phyloP scores from a whole-genome alignment of 345 rosid genomes.

The Eutrema heterophyllum region DNA sequence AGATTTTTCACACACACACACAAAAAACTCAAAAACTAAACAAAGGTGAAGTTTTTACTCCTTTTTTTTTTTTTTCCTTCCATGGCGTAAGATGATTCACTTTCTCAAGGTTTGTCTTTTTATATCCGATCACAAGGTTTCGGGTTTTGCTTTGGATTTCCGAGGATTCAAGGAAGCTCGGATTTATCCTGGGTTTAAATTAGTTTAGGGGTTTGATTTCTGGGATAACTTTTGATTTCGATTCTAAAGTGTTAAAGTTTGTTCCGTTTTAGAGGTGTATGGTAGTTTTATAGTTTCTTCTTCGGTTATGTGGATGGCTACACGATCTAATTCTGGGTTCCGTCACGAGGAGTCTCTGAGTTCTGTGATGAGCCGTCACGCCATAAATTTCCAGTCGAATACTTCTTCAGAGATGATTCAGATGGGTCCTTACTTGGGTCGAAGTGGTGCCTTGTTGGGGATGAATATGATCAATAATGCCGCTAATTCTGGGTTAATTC shows the following conservation, averaged over 20 bases:
- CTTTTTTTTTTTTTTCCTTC: not conserved
- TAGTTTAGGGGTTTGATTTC: not conserved
- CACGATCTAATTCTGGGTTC: constrained; percentile 55
- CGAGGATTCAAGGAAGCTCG: not conserved
- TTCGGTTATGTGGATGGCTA: constrained; percentile 47
- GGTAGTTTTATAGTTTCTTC: not conserved
- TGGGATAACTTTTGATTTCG: not conserved
- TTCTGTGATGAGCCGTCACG: constrained; percentile 42
- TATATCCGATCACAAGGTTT: constrained; percentile 13
- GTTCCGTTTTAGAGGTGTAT: not conserved
- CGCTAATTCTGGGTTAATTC: constrained; percentile 31
- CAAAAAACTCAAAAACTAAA: not conserved
- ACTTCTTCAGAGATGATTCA: constrained; percentile 49
- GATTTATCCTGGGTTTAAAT: not conserved
- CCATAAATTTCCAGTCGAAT: constrained; percentile 49
- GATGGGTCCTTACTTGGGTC: constrained; percentile 41
- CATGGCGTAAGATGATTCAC: constrained; percentile 20
- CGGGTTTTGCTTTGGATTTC: not conserved
- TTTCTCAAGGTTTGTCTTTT: constrained; percentile 11
- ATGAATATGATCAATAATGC: constrained; percentile 32
- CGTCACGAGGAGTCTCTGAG: constrained; percentile 30
- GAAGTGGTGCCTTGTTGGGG: constrained; percentile 2
- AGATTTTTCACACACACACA: not conserved
- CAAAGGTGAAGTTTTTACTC: constrained; percentile 3
- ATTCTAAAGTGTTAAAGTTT: not conserved